A percentile compares a stretch with the other conserved stretches of the same genome.
Evolutionary conservation across 2,329 filamentous ascomycete genomes (phyloP).

Genomic region (Phyllosticta ampelicida): DNA sequence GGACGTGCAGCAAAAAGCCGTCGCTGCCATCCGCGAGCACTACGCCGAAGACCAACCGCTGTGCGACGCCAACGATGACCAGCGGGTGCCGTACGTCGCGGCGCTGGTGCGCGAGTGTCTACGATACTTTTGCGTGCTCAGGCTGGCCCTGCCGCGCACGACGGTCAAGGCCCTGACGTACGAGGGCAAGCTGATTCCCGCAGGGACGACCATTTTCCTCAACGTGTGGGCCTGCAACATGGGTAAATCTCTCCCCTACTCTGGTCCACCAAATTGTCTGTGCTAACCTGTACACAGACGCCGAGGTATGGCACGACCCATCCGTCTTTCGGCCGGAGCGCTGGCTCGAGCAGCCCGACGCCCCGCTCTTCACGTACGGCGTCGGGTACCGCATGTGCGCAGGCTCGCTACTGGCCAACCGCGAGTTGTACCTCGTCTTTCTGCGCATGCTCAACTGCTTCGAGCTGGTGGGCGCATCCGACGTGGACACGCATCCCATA

Average conservation of each 20-base stretch:
- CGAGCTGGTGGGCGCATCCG: slow-evolving; percentile 43
- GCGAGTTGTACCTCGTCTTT: slow-evolving; percentile 55
- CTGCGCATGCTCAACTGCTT: slow-evolving; percentile 53
- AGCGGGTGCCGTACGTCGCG: slow-evolving; percentile 52
- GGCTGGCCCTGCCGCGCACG: slow-evolving; percentile 50
- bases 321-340: slow-evolving; percentile 50
- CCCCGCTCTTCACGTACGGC: slow-evolving; percentile 54
- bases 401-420: slow-evolving; percentile 50
- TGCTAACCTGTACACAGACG: slow-evolving; percentile 26
- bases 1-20: slow-evolving; percentile 52
- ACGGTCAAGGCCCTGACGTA: slow-evolving; percentile 51
- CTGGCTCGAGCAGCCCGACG: slow-evolving; percentile 53
- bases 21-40: slow-evolving; percentile 44
- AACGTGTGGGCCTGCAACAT: slow-evolving; percentile 62
- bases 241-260: too few relatives aligned
- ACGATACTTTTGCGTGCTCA: slow-evolving; percentile 51
- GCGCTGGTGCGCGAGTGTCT: slow-evolving; percentile 53
- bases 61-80: slow-evolving; percentile 51
- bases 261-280: too few relatives aligned
- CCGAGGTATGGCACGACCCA: slow-evolving; percentile 48
- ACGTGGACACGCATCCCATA: slow-evolving; percentile 48
- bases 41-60: slow-evolving; percentile 43
- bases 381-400: slow-evolving; percentile 60
- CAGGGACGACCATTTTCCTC: slow-evolving; percentile 53
- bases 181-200: slow-evolving; percentile 47